Evolutionary conservation across 495 filamentous ascomycete species (phyloP), one percentile per base, ranked within the genome.

Genomic region (Cudoniella acicularis): DNA sequence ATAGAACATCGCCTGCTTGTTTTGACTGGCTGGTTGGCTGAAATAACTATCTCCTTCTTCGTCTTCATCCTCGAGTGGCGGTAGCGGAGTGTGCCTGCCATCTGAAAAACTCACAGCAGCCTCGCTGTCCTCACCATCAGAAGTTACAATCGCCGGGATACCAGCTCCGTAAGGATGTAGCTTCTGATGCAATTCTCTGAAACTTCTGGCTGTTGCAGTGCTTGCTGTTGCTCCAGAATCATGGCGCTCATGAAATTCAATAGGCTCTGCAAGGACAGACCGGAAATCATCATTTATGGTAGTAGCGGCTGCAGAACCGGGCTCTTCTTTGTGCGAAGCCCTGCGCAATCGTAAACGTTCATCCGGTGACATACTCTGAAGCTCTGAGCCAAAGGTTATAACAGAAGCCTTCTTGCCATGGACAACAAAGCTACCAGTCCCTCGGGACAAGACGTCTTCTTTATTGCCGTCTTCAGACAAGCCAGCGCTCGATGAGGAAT

Each of bases 391-490:
- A 70, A 98, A 96, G 24, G 90, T 96, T 59, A 98, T 87, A 50
- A 98, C 88, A 0, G 91, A 96, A 1, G 94, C 94, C 71, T 98
- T 98, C 76, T 98, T 98, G 54, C 94, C 94, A 67, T 98, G 94
- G 3, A 98, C 87, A 3, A 91, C 96, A 69, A 98, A 98, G 63
- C 88, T 95, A 10, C 91, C 90, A 10, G 87, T 83, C 23, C 87
- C 88, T 17, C 94, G 83, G 13, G 86, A 72, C 9, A 98, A 79
- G 10, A 86, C 83, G 69, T 92, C 91, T 13, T 76, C 77, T 49
- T 83, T 81, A 49, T 62, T 61, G 54, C 75, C 75, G 30, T 92
- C 89, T 21, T 90, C 89, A n/a, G 77, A 75, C 57, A 79, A 66
- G 3, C 73, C 77, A 20, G 76, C 77, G 60, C 82, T 84, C 16